Base-by-base conservation (phyloP, 2,329 filamentous ascomycete genomes). In the Karstenula rhodostoma region DNA sequence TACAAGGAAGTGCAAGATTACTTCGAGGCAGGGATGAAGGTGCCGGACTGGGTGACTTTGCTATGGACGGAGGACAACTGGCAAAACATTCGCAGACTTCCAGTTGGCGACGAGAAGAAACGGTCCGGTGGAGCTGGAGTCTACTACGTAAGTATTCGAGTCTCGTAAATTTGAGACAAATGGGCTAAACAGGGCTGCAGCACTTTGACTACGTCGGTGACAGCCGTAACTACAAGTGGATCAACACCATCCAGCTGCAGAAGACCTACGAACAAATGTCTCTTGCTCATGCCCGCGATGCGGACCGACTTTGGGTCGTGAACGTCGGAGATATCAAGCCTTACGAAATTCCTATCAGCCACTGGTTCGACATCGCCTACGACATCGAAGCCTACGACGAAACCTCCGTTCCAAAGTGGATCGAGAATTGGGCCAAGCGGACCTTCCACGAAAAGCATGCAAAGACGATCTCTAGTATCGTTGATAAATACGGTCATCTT, bases 1-100 rank as follows among this genome's bases (percentile, higher is more conserved):
- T 92, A 92, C 77, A 91, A 91, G 71, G 89, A 92, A 72, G 89
- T 92, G 1, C 88, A 89, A 76, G 85, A 85, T 7, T 91, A 92
- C 72, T 86, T 89, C 59, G 86, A 89, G 59, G 81, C 85, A 17
- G 89, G 89, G 1, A 82, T 91, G 71, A 77, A 79, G 2, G 83
- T 90, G 73, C 76, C 89, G 0, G 88, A 91, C 40, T 85, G 90
- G 68, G 85, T 91, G 29, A 91, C 87, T 1, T 79, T 91, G 25
- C 80, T 91, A 4, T 91, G 88, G 85, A 83, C 87, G 0, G 89
- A 91, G 71, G 89, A 91, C 76, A 91, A 90, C 76, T 89, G 83
- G 81, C 88, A 88, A 12, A 88, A 90, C 72, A 83, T 89, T 27
- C 82, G 87, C 29, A 81, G 89, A 23, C 78, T 91, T 32, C 89